phyloP scores from a whole-genome alignment of 108 stramenopile species.

The Epithemia pelagica region DNA sequence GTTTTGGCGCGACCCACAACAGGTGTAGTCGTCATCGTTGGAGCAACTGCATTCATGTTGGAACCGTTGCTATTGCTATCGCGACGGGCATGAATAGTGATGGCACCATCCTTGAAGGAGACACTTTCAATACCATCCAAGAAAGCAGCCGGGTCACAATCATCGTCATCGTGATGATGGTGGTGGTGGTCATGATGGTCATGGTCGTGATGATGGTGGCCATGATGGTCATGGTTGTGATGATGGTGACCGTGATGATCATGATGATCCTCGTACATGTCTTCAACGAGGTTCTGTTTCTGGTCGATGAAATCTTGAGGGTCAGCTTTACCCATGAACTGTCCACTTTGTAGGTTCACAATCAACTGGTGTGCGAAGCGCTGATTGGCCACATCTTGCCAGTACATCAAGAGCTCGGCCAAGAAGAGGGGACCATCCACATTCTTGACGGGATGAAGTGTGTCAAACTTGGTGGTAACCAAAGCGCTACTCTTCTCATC shows the following conservation, averaged over 20 bases:
- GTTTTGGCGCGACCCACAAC: not conserved
- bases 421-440: constrained; percentile 15
- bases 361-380: constrained; percentile 5
- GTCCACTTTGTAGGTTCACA: constrained; percentile 10
- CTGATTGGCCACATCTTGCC: not conserved
- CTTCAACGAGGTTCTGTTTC: constrained; percentile 22
- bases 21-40: not conserved
- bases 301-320: constrained; percentile 21
- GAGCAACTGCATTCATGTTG: too few species aligned
- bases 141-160: not conserved
- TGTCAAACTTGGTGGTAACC: constrained; percentile 11
- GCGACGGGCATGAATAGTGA: constrained; percentile 14
- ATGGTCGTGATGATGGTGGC: not conserved
- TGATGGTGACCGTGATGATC: constrained; percentile 8
- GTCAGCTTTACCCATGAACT: constrained; percentile 12
- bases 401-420: constrained; percentile 5
- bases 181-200: not conserved
- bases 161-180: constrained; percentile 6
- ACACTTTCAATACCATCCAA: constrained; percentile 20
- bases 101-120: constrained; percentile 13
- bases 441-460: constrained; percentile 5
- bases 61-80: too few species aligned
- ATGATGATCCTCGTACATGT: constrained; percentile 11
- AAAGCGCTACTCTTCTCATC: constrained; percentile 6
- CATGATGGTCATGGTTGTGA: constrained; percentile 4